phyloP scores from a whole-genome alignment of 768 basidiomycete genomes.

The Pulveroboletus sp. region DNA sequence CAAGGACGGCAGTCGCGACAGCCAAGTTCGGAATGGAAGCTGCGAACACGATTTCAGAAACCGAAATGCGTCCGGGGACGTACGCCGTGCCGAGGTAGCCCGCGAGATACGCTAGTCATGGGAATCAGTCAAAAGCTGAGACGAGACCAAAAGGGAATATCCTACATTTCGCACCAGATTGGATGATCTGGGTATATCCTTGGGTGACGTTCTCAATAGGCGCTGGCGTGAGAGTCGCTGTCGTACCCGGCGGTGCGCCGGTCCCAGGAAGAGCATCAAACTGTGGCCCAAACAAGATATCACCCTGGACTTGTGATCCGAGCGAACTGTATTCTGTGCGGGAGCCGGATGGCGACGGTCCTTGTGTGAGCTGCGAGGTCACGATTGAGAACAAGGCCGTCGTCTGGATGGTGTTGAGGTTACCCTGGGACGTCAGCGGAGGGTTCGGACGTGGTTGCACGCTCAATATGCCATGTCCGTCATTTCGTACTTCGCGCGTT shows the following conservation, averaged over 20 bases:
- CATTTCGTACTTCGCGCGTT: slow-evolving; percentile 26
- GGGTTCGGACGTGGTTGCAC: slow-evolving; percentile 17
- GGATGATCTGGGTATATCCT: slow-evolving; percentile 19
- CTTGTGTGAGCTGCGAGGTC: slow-evolving; percentile 7
- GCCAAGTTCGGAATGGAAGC: slow-evolving; percentile 28
- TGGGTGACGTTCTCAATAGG: slow-evolving; percentile 16
- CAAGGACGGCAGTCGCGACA: slow-evolving; percentile 22
- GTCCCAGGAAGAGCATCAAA: slow-evolving; percentile 7
- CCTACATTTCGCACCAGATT: slow-evolving; percentile 19
- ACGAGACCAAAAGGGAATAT: not conserved
- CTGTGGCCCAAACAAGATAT: slow-evolving; percentile 22
- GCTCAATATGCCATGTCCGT: slow-evolving; percentile 14
- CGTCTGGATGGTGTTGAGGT: slow-evolving; percentile 24
- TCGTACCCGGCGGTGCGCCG: not conserved
- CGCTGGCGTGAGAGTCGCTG: slow-evolving; percentile 1
- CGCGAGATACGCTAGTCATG: slow-evolving; percentile 3
- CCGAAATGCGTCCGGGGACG: slow-evolving; percentile 28
- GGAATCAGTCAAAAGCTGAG: not conserved
- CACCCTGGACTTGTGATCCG: slow-evolving; percentile 17
- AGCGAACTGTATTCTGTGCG: not conserved
- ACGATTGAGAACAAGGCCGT: slow-evolving; percentile 22
- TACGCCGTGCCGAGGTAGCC: slow-evolving; percentile 26
- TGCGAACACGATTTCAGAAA: slow-evolving; percentile 21
- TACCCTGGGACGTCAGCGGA: slow-evolving; percentile 19
- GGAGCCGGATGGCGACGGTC: not conserved